Evolutionary conservation across 345 rosid genomes (phyloP).

Genomic region (Gossypium raimondii): DNA sequence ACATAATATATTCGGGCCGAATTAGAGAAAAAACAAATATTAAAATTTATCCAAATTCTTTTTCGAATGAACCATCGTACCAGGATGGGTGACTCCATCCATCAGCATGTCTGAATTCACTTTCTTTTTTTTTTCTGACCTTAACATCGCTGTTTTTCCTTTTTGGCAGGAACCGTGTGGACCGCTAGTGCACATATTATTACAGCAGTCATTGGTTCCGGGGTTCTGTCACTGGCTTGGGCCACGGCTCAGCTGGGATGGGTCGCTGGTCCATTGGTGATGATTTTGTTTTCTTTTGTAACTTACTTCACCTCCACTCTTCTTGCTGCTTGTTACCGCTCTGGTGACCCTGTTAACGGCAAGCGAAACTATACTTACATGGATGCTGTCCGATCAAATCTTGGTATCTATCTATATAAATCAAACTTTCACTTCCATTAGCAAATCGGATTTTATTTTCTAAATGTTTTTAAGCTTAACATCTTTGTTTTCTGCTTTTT

Average conservation of each 20-base stretch:
- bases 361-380: slow-evolving; percentile 57
- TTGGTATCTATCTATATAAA: slow-evolving; percentile 12
- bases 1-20: accelerated
- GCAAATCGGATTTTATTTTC: slow-evolving; percentile 2
- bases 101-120: too few relatives aligned
- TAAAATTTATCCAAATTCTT: too few relatives aligned
- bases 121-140: too few relatives aligned
- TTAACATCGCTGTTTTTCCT: not conserved
- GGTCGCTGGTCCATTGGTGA: slow-evolving; percentile 39
- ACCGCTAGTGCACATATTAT: slow-evolving; percentile 47
- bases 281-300: slow-evolving; percentile 37
- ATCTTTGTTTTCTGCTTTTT: not conserved
- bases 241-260: slow-evolving; percentile 51
- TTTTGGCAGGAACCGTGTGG: slow-evolving; percentile 33
- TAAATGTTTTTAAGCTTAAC: not conserved
- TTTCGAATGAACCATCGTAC: accelerated
- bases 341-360: slow-evolving; percentile 42
- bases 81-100: too few relatives aligned
- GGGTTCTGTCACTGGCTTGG: slow-evolving; percentile 47
- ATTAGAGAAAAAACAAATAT: accelerated
- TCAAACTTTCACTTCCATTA: not conserved
- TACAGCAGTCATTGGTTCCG: slow-evolving; percentile 50
- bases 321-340: slow-evolving; percentile 49
- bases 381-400: slow-evolving; percentile 49
- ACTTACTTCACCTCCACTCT: slow-evolving; percentile 48